Evolutionary conservation across 2,329 filamentous ascomycete genomes (phyloP).

Genomic region (Neophaeococcomyces mojaviensis): DNA sequence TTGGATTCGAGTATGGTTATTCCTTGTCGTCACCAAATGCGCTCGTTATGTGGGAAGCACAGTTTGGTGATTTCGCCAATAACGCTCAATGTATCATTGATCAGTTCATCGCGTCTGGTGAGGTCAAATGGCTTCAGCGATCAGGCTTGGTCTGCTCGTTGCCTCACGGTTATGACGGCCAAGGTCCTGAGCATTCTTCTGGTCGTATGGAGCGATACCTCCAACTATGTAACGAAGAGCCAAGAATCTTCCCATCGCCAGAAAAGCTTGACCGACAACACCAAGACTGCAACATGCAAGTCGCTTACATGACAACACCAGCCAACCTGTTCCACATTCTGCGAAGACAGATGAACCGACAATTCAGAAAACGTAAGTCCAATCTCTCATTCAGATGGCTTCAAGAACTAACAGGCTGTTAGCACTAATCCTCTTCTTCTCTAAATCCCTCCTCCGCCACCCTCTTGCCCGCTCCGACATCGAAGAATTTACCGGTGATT

Average conservation of each 20-base stretch:
- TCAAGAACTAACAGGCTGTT: conserved; percentile 16
- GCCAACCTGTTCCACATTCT: conserved; percentile 95
- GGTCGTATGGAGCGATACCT: conserved; percentile 95
- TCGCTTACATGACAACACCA: conserved; percentile 93
- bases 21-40: conserved; percentile 94
- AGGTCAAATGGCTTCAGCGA: conserved; percentile 98
- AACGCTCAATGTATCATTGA: conserved; percentile 99
- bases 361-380: conserved; percentile 93
- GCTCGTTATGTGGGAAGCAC: conserved; percentile 98
- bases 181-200: conserved; percentile 96
- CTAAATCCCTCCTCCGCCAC: conserved; percentile 90
- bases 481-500: conserved; percentile 83
- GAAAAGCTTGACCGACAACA: conserved; percentile 95
- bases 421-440: conserved; percentile 97
- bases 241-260: conserved; percentile 76
- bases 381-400: not conserved
- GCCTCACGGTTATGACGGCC: conserved; percentile 95
- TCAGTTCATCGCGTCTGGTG: conserved; percentile 95
- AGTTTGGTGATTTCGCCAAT: conserved; percentile 99
- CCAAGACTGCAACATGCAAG: conserved; percentile 99
- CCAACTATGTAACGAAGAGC: conserved; percentile 95
- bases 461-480: conserved; percentile 82
- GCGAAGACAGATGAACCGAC: conserved; percentile 94
- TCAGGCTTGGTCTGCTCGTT: conserved; percentile 93
- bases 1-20: conserved; percentile 98